phyloP scores from a whole-genome alignment of 2,329 filamentous ascomycete species.

The Microdochium nivale region DNA sequence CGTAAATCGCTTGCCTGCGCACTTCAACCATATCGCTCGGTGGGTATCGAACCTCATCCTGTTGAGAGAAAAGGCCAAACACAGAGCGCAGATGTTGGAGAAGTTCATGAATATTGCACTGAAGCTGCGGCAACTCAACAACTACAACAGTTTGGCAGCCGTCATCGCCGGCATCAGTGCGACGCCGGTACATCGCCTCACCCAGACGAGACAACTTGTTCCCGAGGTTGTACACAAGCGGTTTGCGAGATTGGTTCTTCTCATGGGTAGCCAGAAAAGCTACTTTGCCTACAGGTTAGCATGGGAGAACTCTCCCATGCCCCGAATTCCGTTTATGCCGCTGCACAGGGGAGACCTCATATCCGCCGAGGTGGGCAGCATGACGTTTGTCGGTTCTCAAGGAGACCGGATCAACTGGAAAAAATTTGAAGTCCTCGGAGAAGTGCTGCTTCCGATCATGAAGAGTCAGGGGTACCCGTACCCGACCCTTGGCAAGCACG shows the following conservation, averaged over 20 bases:
- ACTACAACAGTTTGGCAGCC: slow-evolving; percentile 94
- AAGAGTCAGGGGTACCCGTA: slow-evolving; percentile 84
- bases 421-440: slow-evolving; percentile 94
- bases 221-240: slow-evolving; percentile 65
- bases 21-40: slow-evolving; percentile 79
- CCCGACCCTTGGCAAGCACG: slow-evolving; percentile 58
- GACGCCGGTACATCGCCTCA: slow-evolving; percentile 74
- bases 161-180: slow-evolving; percentile 89
- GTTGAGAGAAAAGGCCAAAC: slow-evolving; percentile 90
- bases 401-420: slow-evolving; percentile 87
- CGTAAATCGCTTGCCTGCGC: slow-evolving; percentile 87
- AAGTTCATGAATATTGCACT: slow-evolving; percentile 90
- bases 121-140: slow-evolving; percentile 84
- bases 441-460: slow-evolving; percentile 84
- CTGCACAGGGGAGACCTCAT: slow-evolving; percentile 84
- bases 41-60: slow-evolving; percentile 81
- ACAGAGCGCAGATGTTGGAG: slow-evolving; percentile 81
- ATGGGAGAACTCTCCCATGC: slow-evolving; percentile 88
- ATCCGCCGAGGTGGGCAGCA: slow-evolving; percentile 85
- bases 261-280: slow-evolving; percentile 90
- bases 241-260: slow-evolving; percentile 77
- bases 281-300: slow-evolving; percentile 94
- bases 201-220: slow-evolving; percentile 71
- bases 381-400: slow-evolving; percentile 71
- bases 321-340: slow-evolving; percentile 89